Evolutionary conservation across 2,329 filamentous ascomycete species (phyloP).

Genomic region (Chrysoporthe austroafricana): DNA sequence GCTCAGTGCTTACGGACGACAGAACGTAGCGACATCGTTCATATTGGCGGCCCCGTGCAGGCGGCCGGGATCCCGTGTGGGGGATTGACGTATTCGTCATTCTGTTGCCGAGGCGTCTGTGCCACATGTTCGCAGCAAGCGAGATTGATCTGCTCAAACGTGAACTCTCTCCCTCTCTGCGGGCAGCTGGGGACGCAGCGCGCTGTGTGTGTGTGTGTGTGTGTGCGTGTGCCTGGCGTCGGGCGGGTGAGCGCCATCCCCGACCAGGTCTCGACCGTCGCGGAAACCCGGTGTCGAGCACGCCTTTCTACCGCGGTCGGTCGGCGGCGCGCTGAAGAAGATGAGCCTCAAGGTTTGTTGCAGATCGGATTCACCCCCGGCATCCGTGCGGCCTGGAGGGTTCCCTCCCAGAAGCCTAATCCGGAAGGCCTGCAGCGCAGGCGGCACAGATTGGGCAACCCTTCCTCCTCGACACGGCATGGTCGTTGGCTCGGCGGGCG

Average conservation of each 20-base stretch:
- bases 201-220: too few relatives aligned
- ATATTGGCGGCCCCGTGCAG: neutral
- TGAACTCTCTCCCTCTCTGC: neutral
- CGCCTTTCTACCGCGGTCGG: neutral
- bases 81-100: neutral
- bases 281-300: too few relatives aligned
- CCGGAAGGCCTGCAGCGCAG: neutral
- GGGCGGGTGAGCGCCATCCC: too few relatives aligned
- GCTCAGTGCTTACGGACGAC: neutral
- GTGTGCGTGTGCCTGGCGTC: too few relatives aligned
- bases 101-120: neutral
- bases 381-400: neutral
- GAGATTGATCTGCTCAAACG: neutral
- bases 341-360: neutral
- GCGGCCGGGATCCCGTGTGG: neutral
- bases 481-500: neutral
- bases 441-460: neutral
- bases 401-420: neutral
- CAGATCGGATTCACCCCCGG: neutral
- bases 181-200: neutral
- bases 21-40: neutral
- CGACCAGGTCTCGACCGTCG: neutral
- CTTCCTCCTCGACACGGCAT: neutral
- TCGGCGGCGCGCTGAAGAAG: too few relatives aligned
- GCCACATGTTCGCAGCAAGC: slow-evolving; percentile 7